Base-by-base conservation (phyloP, 768 basidiomycete species). In the Suillus spraguei region DNA sequence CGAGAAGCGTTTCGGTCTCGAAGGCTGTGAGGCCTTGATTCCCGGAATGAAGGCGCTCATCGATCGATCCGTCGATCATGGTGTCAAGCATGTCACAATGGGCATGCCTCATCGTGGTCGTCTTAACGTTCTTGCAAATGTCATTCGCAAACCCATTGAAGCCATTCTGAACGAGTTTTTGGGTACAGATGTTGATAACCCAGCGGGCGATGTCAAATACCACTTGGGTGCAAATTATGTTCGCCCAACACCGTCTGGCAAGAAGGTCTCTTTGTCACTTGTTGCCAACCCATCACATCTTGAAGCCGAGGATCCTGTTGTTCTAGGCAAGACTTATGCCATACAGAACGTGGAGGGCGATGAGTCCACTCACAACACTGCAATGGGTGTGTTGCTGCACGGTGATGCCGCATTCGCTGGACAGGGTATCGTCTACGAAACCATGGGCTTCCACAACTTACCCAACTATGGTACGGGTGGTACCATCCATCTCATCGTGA, bases 11-110 rank as follows among this genome's bases (percentile, higher is more conserved):
- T 99, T 99, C 78, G 97, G 97, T 77, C 86, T 99, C 49, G 97
- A 99, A 78, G 97, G 97, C 61, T 97, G 95, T 77, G 97, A 99
- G 79, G 86, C 94, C 35, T 89, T 99, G 68, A 91, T 99, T 70
- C 97, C 97, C 35, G 97, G 97, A 60, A 99, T 99, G 97, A 99
- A 99, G 80, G 97, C 97, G 1, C 88, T 99, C 73, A 97, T 99
- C 66, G 97, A 99, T 76, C 91, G 95, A 66, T 97, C 96, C 22
- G 97, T 99, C 68, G 97, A 99, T 69, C 84, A 91, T 67, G 97
- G 97, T 59, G 90, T 97, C 70, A 97, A 97, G 78, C 87, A 94
- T 72, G 90, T 99, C 76, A 97, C 95, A 60, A 94, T 99, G 56
- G 97, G 97, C 70, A 99, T 99, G 97, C 95, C 97, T 28, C 97